These are phyloP conservation scores for Tausonia pullulans DNA, from an alignment of 1,284 basidiomycete species.

Conservation along the genomic window DNA sequence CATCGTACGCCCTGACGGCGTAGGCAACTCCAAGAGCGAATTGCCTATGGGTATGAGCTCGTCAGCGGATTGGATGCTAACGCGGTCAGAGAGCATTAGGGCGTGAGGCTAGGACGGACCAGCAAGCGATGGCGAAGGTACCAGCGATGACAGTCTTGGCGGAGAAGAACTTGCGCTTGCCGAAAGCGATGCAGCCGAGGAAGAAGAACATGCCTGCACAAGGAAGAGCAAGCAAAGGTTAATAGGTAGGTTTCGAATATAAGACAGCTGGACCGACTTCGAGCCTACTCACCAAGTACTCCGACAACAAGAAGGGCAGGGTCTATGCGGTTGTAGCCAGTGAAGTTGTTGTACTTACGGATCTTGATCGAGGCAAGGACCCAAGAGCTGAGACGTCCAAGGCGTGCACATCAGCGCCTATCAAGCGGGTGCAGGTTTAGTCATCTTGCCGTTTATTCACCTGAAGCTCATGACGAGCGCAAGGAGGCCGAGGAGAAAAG, in stretches of 20 bases:
- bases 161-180: background rate
- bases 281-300: background rate
- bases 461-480: slow-evolving; percentile 1
- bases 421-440: too few relatives aligned
- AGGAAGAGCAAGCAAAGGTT: background rate
- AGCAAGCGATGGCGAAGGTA: background rate
- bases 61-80: too few relatives aligned
- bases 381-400: background rate
- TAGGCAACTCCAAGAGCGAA: background rate
- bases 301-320: slow-evolving; percentile 3
- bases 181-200: background rate
- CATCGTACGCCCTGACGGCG: background rate
- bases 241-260: too few relatives aligned
- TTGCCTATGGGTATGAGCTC: too few relatives aligned
- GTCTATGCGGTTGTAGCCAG: background rate
- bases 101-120: too few relatives aligned
- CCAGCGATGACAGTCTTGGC: background rate
- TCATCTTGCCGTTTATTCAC: background rate
- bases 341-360: background rate
- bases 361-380: slow-evolving; percentile 1
- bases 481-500: slow-evolving; percentile 12
- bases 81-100: too few relatives aligned
- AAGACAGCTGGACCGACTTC: too few relatives aligned
- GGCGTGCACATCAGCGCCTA: background rate
- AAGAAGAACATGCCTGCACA: background rate